Base-by-base conservation (phyloP, 768 basidiomycete genomes). In the Tephrocybe rancida region DNA sequence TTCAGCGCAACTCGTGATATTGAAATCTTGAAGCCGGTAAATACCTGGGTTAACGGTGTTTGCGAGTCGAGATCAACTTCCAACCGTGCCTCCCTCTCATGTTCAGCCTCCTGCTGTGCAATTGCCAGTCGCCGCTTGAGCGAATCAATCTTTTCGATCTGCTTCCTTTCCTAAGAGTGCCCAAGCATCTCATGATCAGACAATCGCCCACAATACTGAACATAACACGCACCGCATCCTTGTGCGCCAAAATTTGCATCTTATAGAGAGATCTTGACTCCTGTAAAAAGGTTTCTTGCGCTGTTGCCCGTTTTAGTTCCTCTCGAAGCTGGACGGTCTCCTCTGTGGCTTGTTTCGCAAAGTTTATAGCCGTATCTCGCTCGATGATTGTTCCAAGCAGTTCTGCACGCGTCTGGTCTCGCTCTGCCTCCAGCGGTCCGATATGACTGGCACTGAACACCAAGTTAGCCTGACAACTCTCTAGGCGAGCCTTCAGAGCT, bases 241-340 rank as follows among this genome's bases (percentile, higher is more conserved):
- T 41, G 27, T 55, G 46, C 1, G 32, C n/a, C 27, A 74, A 66
- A 21, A 74, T 59, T 43, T 65, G 58, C 25, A 67, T 68, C 38
- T 67, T 69, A 8, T 72, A 61, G 41, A 64, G 60, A 4, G 57
- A 59, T 10, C 67, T 70, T 30, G 72, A 69, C 27, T 66, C 58
- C 30, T 69, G 64, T 29, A 70, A 44, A 8, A 67, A 64, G 4
- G 57, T 46, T 18, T 66, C 62, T 25, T 50, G 56, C 32, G 61
- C 58, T 43, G 62, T 59, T 38, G 53, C 63, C 29, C 49, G 55
- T 5, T 43, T 50, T 3, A 59, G 42, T 5, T 54, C 52, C 7
- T 61, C 52, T 19, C 62, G 57, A 10, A 65, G 56, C 27, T 49
- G 56, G 5, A 60, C 19, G 19, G 67, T 56, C 42, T 73, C 61